A percentile compares a stretch with the other conserved stretches of the same genome.
These are phyloP conservation scores for Physcomitrellopsis africana DNA, from an alignment of 225 moss, liverwort and hornwort species.

Conservation along the genomic window DNA sequence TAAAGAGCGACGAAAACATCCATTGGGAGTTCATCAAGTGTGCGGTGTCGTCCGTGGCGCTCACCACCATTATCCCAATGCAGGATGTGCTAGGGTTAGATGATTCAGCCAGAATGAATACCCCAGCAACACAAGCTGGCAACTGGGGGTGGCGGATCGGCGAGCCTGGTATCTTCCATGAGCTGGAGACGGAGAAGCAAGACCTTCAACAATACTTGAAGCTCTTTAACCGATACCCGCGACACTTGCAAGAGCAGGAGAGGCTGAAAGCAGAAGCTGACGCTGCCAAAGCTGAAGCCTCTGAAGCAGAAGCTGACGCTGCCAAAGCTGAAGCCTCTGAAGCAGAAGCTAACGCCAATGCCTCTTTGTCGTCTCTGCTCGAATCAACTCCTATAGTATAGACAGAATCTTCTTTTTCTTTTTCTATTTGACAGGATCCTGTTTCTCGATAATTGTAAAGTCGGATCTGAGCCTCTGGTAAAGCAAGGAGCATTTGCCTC, in stretches of 20 bases:
- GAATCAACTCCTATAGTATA: not conserved
- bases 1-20: constrained; percentile 49
- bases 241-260: constrained; percentile 23
- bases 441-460: too few relatives aligned
- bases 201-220: constrained; percentile 25
- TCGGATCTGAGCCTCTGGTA: not conserved
- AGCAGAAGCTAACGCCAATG: constrained; percentile 8
- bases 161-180: constrained; percentile 38
- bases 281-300: not conserved
- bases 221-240: constrained; percentile 48
- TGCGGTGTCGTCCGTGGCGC: constrained; percentile 64
- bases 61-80: constrained; percentile 76
- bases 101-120: constrained; percentile 81
- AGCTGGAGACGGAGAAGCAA: constrained; percentile 39
- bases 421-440: too few relatives aligned
- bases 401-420: not conserved
- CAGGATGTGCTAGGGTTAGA: constrained; percentile 82
- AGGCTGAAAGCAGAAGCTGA: constrained; percentile 16
- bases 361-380: constrained; percentile 4
- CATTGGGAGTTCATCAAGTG: constrained; percentile 66
- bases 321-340: not conserved
- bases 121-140: constrained; percentile 53
- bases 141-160: constrained; percentile 61
- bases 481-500: too few relatives aligned
- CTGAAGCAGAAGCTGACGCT: constrained; percentile 6